Evolutionary conservation across 169 alveolate genomes (phyloP).

Genomic region (Plasmodium vinckei): DNA sequence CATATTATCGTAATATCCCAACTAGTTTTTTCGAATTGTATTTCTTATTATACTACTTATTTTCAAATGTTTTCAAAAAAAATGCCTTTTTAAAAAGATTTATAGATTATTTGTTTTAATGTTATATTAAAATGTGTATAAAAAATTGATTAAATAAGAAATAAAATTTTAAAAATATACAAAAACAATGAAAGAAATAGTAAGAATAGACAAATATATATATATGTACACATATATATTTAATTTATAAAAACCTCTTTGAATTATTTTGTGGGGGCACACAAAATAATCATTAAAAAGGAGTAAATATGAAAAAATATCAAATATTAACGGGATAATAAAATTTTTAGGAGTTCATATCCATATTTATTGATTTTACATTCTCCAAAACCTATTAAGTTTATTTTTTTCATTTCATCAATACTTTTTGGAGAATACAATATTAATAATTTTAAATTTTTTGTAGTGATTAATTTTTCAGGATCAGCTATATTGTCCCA

Average conservation of each 20-base stretch:
- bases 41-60: no score
- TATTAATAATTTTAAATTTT: conserved; percentile 53
- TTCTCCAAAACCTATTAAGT: conserved; percentile 65
- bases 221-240: no score
- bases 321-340: conserved; percentile 15
- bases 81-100: no score
- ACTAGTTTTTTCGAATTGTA: no score
- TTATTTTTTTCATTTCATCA: conserved; percentile 50
- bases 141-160: no score
- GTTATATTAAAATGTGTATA: no score
- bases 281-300: not conserved
- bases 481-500: conserved; percentile 53
- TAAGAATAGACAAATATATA: no score
- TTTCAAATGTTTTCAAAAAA: no score
- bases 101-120: no score
- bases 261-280: not conserved
- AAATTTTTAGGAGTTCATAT: conserved; percentile 36
- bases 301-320: not conserved
- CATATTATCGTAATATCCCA: not conserved
- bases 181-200: no score
- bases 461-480: conserved; percentile 74
- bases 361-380: conserved; percentile 68
- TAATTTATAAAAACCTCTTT: no score
- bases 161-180: no score
- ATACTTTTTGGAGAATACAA: conserved; percentile 45